Percentiles rank a stretch among this genome's conserved stretches.
phyloP scores from a whole-genome alignment of 305 asterid genomes.

The Euphrasia arctica region DNA sequence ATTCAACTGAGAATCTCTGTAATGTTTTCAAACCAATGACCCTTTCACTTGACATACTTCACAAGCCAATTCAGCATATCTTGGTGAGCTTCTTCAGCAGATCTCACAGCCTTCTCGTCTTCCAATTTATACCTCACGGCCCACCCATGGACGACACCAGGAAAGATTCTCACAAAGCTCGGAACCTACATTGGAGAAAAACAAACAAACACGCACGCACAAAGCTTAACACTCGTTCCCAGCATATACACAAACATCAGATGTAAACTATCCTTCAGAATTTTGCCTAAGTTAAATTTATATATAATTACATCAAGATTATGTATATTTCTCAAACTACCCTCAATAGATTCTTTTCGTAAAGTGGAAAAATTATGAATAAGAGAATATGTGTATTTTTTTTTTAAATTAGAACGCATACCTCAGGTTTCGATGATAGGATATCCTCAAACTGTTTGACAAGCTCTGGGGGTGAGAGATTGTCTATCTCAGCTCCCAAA shows the following conservation, averaged over 20 bases:
- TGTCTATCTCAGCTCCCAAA: conserved; percentile 43
- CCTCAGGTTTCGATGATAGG: conserved; percentile 43
- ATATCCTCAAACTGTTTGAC: conserved; percentile 42
- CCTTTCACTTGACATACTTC: neutral
- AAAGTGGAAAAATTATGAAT: no score
- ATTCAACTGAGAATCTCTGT: neutral
- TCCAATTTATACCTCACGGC: conserved; percentile 39
- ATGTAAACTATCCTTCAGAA: no score
- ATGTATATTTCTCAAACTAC: neutral
- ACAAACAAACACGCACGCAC: neutral
- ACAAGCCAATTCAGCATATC: conserved; percentile 33
- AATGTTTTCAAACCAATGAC: neutral
- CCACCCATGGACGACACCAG: conserved; percentile 39
- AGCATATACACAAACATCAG: no score
- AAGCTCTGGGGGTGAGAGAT: conserved; percentile 39
- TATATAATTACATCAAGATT: neutral
- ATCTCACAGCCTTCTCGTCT: conserved; percentile 26
- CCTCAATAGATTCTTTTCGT: neutral
- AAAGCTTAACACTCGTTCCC: neutral
- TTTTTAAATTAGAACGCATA: neutral
- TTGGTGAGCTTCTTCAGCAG: conserved; percentile 25
- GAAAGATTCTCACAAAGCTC: conserved; percentile 44
- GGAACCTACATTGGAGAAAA: conserved; percentile 28
- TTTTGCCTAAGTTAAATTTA: neutral
- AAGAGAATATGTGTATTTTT: no score